Conservation (phyloP, 441 rosid species). For the Bocquillonia castaneifolia region DNA sequence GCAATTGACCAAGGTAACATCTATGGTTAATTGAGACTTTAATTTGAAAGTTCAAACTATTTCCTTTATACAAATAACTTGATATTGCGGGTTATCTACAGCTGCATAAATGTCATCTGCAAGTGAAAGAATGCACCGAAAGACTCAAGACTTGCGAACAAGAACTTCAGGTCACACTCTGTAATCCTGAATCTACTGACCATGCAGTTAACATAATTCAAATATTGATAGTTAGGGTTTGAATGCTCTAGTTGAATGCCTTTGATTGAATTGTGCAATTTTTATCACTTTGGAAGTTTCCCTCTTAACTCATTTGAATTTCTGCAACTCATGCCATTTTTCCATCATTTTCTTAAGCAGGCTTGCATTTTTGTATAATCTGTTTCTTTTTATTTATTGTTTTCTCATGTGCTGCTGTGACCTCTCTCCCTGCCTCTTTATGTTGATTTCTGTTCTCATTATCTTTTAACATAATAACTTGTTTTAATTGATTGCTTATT, state of each 20-base stretch:
- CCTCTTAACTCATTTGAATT: neutral
- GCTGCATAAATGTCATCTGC: slow-evolving; percentile 59
- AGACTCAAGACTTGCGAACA: slow-evolving; percentile 60
- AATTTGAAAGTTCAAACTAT: slow-evolving; percentile 5
- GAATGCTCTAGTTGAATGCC: neutral
- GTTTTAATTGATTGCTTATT: neutral
- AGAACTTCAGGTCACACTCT: slow-evolving; percentile 66
- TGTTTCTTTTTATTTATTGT: neutral
- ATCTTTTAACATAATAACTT: neutral
- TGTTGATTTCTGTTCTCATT: neutral
- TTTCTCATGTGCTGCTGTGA: neutral
- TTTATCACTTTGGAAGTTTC: neutral
- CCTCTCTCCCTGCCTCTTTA: neutral
- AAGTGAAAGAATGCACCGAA: slow-evolving; percentile 52
- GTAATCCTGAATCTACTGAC: neutral
- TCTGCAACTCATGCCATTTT: neutral
- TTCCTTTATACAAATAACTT: slow-evolving; percentile 17
- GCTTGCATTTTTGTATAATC: neutral
- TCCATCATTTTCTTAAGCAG: neutral
- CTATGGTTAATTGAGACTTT: neutral
- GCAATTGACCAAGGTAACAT: slow-evolving; percentile 57
- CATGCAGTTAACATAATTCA: neutral
- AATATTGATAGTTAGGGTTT: neutral
- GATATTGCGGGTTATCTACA: slow-evolving; percentile 29
- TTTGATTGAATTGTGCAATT: neutral